A percentile compares a stretch with the other conserved stretches of the same genome.
These are phyloP conservation scores for Dactylellina drechsleri DNA, from an alignment of 2,329 filamentous ascomycete genomes.

Conservation along the genomic window DNA sequence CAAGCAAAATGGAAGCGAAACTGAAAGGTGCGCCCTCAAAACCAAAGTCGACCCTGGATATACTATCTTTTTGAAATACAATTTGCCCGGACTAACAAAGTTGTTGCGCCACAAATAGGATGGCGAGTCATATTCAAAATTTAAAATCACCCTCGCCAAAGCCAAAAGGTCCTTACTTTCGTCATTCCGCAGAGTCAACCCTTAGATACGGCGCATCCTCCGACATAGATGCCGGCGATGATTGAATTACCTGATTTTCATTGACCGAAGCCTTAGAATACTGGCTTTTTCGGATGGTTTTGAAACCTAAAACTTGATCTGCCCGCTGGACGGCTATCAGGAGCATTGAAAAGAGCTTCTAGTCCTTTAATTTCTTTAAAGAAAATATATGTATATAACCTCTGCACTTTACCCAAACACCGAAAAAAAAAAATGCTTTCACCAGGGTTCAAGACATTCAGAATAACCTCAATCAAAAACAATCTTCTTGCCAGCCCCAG, in stretches of 20 bases:
- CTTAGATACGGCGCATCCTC: background rate
- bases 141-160: constrained; percentile 40
- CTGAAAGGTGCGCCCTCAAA: constrained; percentile 39
- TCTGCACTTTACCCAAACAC: background rate
- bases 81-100: too few relatives aligned
- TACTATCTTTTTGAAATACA: too few relatives aligned
- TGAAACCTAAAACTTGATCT: background rate
- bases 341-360: background rate
- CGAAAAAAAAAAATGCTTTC: background rate
- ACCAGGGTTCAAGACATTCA: background rate
- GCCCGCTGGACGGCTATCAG: background rate
- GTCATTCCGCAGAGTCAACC: background rate
- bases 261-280: background rate
- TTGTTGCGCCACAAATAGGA: constrained; percentile 13
- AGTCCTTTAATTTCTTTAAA: background rate
- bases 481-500: constrained; percentile 57
- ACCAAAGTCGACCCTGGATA: background rate
- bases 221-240: background rate
- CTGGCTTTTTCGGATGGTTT: background rate
- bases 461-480: constrained; percentile 55
- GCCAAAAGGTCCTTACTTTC: constrained; percentile 8
- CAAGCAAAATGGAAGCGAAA: constrained; percentile 51
- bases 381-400: background rate
- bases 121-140: constrained; percentile 46
- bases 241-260: background rate